Percentiles rank a stretch among this genome's conserved stretches.
phyloP scores from a whole-genome alignment of 495 filamentous ascomycete species.

The Podospora conica region DNA sequence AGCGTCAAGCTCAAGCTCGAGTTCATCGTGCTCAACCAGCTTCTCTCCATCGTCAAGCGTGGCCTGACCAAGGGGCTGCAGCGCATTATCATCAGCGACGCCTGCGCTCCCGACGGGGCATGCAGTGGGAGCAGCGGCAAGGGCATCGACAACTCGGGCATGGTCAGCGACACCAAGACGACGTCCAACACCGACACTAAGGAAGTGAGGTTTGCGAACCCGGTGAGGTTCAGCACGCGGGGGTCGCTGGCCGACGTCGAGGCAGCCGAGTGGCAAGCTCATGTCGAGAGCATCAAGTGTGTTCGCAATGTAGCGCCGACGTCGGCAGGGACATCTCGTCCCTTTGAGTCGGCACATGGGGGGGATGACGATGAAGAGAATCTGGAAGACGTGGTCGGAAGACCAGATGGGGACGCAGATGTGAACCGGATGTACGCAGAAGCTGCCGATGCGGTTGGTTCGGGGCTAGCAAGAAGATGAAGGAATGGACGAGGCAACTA shows the following conservation, averaged over 20 bases:
- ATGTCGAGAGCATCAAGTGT: neutral
- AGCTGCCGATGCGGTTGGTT: neutral
- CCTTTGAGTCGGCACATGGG: neutral
- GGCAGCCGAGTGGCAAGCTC: neutral
- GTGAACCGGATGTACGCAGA: too few species aligned
- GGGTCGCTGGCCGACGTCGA: neutral
- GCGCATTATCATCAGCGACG: neutral
- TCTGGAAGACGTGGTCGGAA: neutral
- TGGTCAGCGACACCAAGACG: neutral
- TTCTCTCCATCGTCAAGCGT: neutral
- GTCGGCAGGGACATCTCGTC: neutral
- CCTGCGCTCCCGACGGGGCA: neutral
- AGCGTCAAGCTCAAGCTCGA: conserved; percentile 63
- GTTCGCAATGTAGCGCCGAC: neutral
- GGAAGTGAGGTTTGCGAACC: neutral
- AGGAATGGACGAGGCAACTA: neutral
- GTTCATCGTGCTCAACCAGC: conserved; percentile 50
- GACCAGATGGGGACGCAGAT: neutral
- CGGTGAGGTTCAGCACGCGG: neutral
- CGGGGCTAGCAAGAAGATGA: neutral
- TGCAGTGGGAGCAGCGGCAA: neutral
- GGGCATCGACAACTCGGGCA: neutral
- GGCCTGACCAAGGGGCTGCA: neutral
- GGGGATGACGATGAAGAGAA: neutral
- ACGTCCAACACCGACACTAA: neutral